Base-by-base conservation (phyloP, 345 rosid genomes). In the Angophora floribunda region DNA sequence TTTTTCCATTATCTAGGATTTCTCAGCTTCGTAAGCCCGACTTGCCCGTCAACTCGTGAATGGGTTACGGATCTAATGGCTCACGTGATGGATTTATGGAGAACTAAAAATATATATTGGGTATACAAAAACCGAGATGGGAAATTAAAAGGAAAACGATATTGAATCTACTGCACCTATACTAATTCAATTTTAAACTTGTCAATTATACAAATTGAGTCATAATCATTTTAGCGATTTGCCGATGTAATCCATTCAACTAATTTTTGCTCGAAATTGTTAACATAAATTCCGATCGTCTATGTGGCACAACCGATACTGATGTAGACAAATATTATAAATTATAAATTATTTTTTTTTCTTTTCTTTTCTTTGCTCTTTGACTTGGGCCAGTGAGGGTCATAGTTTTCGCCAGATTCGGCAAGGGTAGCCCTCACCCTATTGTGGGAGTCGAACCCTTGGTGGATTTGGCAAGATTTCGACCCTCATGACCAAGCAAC, bases 251-350 rank as follows among this genome's bases (percentile, higher is more conserved):
- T 53, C 28, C 28, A 55, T 55, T 55, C 1, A 55, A 12, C 28
- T 5, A 55, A 22, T 55, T 22, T 55, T 22, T 0, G 0, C 1
- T 2, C 21, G 13, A 55, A 55, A 55, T 55, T 0, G 0, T 12
- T 22, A 0, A 55, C 2, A 55, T 55, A 7, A 55, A 55, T 55
- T 11, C 28, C 28, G 22, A 21, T 2, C 0, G 1, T 55, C 6
- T 55, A 22, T 0, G 61, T 55, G 2, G 2, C 61, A 55, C 2
- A 11, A 55, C 21, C 5, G 4, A 1, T 5, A 55, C 4, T 55
- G 61, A 8, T 26, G 9, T 55, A 26, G 12, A 55, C 21, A 55
- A 55, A 0, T 55, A 21, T 22, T 55, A 55, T 28, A 55, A 55
- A 55, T 21, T 9, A 8, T 55, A 21, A 55, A 55, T 22, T 22